Base-by-base conservation (phyloP, 441 rosid species). In the Aleurites moluccanus region DNA sequence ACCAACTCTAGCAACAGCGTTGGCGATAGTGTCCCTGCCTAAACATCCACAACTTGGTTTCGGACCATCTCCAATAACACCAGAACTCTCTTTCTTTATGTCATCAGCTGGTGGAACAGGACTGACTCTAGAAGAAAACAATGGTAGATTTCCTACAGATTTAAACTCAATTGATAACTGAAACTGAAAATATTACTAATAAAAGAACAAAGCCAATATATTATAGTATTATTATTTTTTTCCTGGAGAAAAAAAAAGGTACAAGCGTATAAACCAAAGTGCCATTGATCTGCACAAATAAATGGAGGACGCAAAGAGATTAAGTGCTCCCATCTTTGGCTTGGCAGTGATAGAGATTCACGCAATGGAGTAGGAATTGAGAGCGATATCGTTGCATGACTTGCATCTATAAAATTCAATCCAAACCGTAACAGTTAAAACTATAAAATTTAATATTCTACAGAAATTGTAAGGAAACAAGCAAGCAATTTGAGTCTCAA, bases 1-100 rank as follows among this genome's bases (percentile, higher is more conserved):
- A 75, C 89, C 94, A 64, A 89, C 85, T 76, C 75, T 86, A 20
- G 96, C 97, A 73, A 97, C 97, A 1, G 98, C 98, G 83, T 87
- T 91, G 30, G 97, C 97, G 45, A 92, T 83, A 40, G 89, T 79
- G 77, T 91, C 89, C 82, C 94, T 85, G 35, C 96, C 94, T 68
- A 92, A 80, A 83, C 86, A 94, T 49, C 85, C 82, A 57, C 80
- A 57, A 76, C 84, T 62, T 2, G 89, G 83, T 72, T 87, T 85
- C 18, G 79, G 65, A 80, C 67, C 80, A 75, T 84, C 90, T 4
- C 84, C 87, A 71, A 70, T 73, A 38, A 73, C 84, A 57, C 75
- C 77, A 16, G 83, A 79, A 77, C 14, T 67, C 65, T 75, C 84
- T 20, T 80, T 81, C 69, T 73, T 67, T 21, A 61, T 40, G 44